Evolutionary conservation across 192 early-diverging fungal species (phyloP).

Genomic region (Gaertneriomyces sp.): DNA sequence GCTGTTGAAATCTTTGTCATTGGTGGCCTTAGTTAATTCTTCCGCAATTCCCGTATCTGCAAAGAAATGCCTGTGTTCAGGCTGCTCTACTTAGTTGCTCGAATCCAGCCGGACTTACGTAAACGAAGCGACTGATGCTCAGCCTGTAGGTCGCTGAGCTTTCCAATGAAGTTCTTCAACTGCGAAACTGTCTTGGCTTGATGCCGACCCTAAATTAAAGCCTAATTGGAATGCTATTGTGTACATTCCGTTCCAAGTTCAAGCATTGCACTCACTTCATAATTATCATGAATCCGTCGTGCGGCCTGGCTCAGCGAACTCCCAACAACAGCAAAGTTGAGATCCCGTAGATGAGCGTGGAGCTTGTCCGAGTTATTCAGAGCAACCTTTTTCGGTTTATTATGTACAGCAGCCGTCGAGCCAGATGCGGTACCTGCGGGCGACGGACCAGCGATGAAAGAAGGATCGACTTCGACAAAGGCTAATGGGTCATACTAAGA

Average conservation of each 20-base stretch:
- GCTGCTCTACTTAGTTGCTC: no score
- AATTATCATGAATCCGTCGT: constrained; percentile 77
- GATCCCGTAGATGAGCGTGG: constrained; percentile 76
- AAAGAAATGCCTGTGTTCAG: constrained; percentile 4
- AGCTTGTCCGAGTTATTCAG: constrained; percentile 79
- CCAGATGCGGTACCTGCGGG: background rate
- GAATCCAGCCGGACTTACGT: constrained; percentile 47
- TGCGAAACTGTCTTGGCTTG: constrained; percentile 86
- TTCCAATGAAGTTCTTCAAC: constrained; percentile 89
- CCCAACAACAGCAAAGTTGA: constrained; percentile 90
- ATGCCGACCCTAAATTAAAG: constrained; percentile 66
- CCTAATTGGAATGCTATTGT: constrained; percentile 69
- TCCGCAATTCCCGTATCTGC: constrained; percentile 79
- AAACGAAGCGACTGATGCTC: constrained; percentile 81
- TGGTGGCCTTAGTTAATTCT: constrained; percentile 73
- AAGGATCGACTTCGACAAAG: constrained; percentile 71
- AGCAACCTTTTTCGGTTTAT: constrained; percentile 63
- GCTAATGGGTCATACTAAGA: constrained; percentile 33
- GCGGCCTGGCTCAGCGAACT: constrained; percentile 78
- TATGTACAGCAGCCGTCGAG: background rate
- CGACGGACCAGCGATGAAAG: constrained; percentile 47
- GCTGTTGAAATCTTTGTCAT: constrained; percentile 75
- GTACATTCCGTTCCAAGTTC: constrained; percentile 71
- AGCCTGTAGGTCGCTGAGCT: constrained; percentile 73
- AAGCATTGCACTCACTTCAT: constrained; percentile 58